Base-by-base conservation (phyloP, 2,329 filamentous ascomycete genomes). In the Pseudopyrenochaeta lycopersici region DNA sequence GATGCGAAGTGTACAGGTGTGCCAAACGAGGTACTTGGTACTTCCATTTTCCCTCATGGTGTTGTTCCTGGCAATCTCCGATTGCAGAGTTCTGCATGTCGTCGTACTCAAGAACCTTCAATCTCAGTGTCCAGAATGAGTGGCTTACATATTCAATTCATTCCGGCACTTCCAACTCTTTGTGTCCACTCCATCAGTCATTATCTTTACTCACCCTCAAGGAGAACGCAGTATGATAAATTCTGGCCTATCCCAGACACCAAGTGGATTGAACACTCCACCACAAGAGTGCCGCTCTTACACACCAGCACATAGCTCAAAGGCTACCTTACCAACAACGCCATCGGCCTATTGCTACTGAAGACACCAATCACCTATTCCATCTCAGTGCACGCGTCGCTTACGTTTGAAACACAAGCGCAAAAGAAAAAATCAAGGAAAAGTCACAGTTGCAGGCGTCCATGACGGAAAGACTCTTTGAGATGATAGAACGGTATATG, bases 321-420 rank as follows among this genome's bases (percentile, higher is more conserved):
- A 52, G 33, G 46, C 35, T 32, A 53, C 42, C 44, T 42, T 39
- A 33, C 35, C 42, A 47, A 65, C 68, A 62, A 67, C 63, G 60
- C 64, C 59, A 58, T 61, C 62, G 54, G 50, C 57, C 54, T 58
- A 49, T 38, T 27, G 56, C 48, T 35, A 31, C 47, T 29, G 36
- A 50, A 35, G 40, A 64, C 46, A 56, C 66, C 67, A 67, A 67
- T 64, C 58, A 67, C 36, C 50, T 53, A 21, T 33, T 33, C 32
- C 17, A 42, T 31, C 35, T 18, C 54, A 31, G 56, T 53, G 36
- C 61, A 66, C 50, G 42, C 58, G 33, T 52, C 45, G 56, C 51
- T 40, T 53, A 42, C 52, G 55, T 41, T 35, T 63, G 68, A 70
- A 67, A 70, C 68, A 57, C 48, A 65, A 62, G 56, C 55, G 58